Evolutionary conservation across 352 stramenopile species (phyloP).

Genomic region (Phytopythium mirpurense): DNA sequence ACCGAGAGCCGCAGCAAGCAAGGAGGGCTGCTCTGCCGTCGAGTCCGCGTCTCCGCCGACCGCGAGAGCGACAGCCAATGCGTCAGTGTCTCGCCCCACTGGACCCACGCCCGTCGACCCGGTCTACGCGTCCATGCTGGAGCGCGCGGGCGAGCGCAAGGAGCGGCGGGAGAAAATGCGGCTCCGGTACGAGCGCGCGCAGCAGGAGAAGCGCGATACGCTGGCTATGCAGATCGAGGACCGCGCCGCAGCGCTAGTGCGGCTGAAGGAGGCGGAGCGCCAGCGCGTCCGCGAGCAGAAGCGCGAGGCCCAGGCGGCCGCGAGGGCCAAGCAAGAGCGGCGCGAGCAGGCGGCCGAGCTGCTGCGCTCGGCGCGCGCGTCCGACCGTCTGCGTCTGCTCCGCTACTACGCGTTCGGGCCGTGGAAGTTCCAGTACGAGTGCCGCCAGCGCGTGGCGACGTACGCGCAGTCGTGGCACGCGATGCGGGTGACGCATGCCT

Average conservation of each 20-base stretch:
- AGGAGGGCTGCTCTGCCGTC: too few relatives aligned
- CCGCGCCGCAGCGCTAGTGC: conserved; percentile 27
- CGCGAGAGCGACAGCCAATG: neutral
- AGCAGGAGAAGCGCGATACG: conserved; percentile 40
- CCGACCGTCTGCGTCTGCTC: conserved; percentile 35
- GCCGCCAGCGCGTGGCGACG: neutral
- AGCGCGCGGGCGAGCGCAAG: conserved; percentile 48
- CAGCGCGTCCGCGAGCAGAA: conserved; percentile 34
- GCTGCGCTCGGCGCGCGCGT: conserved; percentile 15
- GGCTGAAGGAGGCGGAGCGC: conserved; percentile 36
- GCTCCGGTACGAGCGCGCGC: conserved; percentile 41
- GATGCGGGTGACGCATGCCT: conserved; percentile 28
- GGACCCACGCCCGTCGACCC: conserved; percentile 14
- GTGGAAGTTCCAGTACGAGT: conserved; percentile 22
- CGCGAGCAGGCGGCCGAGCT: conserved; percentile 27
- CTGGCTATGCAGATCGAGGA: conserved; percentile 34
- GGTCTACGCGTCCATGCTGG: conserved; percentile 50
- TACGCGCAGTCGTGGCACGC: conserved; percentile 25
- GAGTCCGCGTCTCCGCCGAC: neutral
- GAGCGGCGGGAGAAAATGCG: conserved; percentile 43
- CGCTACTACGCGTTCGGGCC: conserved; percentile 45
- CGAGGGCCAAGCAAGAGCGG: conserved; percentile 26
- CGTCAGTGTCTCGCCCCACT: neutral
- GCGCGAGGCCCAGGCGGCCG: conserved; percentile 19
- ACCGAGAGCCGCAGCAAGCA: too few relatives aligned